Evolutionary conservation across 2,329 filamentous ascomycete species (phyloP).

Genomic region (Thelonectria blattea): DNA sequence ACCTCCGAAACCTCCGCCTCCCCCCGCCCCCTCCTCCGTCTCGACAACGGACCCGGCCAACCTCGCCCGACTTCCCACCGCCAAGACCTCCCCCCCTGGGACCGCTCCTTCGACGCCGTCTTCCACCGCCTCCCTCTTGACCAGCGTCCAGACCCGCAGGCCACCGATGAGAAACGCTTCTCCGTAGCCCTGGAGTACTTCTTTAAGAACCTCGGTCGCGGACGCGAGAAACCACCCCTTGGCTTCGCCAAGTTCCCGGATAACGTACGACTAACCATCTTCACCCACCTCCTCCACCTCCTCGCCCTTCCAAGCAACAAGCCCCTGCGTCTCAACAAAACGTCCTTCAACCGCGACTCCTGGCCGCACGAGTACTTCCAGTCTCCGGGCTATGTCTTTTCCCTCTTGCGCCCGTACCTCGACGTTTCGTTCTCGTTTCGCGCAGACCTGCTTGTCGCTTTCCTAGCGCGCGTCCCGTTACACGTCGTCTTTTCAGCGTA

Average conservation of each 20-base stretch:
- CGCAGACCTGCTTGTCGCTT: slow-evolving; percentile 44
- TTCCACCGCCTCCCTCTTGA: slow-evolving; percentile 34
- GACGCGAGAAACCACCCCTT: slow-evolving; percentile 8
- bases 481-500: slow-evolving; percentile 49
- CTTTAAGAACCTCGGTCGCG: slow-evolving; percentile 20
- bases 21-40: background rate
- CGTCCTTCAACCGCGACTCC: slow-evolving; percentile 36
- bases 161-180: slow-evolving; percentile 22
- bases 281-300: slow-evolving; percentile 29
- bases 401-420: slow-evolving; percentile 35
- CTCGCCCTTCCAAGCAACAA: slow-evolving; percentile 19
- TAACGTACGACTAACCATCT: slow-evolving; percentile 38
- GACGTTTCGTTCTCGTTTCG: slow-evolving; percentile 45
- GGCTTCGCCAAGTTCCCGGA: slow-evolving; percentile 38
- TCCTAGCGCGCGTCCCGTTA: slow-evolving; percentile 45
- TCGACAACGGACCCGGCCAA: background rate
- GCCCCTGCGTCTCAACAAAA: slow-evolving; percentile 40
- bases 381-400: slow-evolving; percentile 36
- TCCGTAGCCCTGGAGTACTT: slow-evolving; percentile 32
- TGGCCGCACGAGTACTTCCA: slow-evolving; percentile 47
- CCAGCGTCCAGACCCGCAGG: slow-evolving; percentile 8
- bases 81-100: slow-evolving; percentile 41
- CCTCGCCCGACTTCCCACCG: slow-evolving; percentile 2
- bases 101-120: slow-evolving; percentile 46
- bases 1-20: background rate